Evolutionary conservation across 1,284 basidiomycete species (phyloP).

Genomic region (Wolfiporia cocos): DNA sequence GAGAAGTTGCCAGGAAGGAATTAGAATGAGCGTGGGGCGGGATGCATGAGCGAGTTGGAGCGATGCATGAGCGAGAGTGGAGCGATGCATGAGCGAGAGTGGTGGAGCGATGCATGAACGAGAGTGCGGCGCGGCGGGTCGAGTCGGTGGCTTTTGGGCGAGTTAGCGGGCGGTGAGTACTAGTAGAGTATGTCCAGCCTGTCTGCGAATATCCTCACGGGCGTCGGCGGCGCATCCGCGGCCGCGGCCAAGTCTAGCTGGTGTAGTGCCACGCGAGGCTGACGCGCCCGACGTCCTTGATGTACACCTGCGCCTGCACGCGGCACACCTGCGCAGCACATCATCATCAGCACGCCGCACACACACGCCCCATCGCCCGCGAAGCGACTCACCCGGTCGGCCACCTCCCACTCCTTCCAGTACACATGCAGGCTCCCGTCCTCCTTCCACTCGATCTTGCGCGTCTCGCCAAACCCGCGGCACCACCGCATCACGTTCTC

Average conservation of each 20-base stretch:
- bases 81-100: neutral
- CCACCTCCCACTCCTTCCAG: slow-evolving; percentile 26
- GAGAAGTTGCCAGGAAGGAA: no score
- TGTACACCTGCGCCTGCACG: slow-evolving; percentile 22
- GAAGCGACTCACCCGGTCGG: slow-evolving; percentile 23
- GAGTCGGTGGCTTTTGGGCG: neutral
- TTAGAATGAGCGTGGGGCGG: no score
- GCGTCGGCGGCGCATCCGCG: no score
- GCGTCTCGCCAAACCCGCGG: slow-evolving; percentile 22
- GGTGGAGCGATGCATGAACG: no score
- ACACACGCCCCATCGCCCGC: neutral
- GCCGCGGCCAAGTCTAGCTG: no score
- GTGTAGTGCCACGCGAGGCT: slow-evolving; percentile 25
- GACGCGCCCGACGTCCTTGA: slow-evolving; percentile 25
- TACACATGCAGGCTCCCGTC: slow-evolving; percentile 25
- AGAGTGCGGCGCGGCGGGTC: neutral
- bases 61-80: no score
- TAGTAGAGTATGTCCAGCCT: no score
- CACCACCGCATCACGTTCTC: slow-evolving; percentile 24
- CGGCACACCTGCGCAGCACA: slow-evolving; percentile 21
- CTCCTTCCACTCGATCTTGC: slow-evolving; percentile 21
- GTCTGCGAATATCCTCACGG: no score
- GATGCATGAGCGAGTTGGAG: no score
- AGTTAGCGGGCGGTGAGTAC: no score
- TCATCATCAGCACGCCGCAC: slow-evolving; percentile 4